Base-by-base conservation (phyloP, 176 grass and related monocot species). In the Triticum timopheevii region DNA sequence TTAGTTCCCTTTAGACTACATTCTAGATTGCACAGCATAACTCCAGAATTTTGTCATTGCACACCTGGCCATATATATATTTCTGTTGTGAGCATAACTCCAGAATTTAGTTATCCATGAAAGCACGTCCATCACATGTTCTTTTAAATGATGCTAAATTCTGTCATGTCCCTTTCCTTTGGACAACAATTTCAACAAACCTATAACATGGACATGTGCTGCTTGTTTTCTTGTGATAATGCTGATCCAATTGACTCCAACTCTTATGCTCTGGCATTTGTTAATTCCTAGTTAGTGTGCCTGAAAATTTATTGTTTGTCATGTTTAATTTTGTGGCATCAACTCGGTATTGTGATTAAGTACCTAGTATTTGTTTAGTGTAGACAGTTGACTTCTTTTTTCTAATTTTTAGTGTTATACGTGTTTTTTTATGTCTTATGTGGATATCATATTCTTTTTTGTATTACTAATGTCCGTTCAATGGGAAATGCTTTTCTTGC, bases 81-180 rank as follows among this genome's bases (percentile, higher is more conserved):
- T 73, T 65, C 54, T 83, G 66, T 8, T 1, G 19, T 62, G 10
- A 77, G 39, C 47, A 38, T 27, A 39, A 39, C 38, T 39, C 38
- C 8, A 39, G 38, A 39, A 33, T 62, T 13, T 22, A 28, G 61
- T 27, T 82, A 30, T 39, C 38, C 38, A 9, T 39, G 47, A 24
- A 13, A n/a, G 65, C 67, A 80, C 59, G 38, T 80, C 35, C 25
- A 25, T 72, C 84, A 79, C 65, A 79, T 90, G 84, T 42, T 42
- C 44, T 22, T 10, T 65, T 40, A 13, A 2, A 47, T 15, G 11
- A 25, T 42, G 39, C 9, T 10, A 40, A 40, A 7, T 33, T 80
- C 67, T 34, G 10, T n/a, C 40, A 78, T 23, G 34, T 87, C 56
- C 61, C 80, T 74, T 27, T 83, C 66, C 10, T n/a, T 1, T 61